Percentiles rank a stretch among this genome's conserved stretches.
Evolutionary conservation across 2,329 filamentous ascomycete genomes (phyloP).

Genomic region (Colletotrichum noveboracense): DNA sequence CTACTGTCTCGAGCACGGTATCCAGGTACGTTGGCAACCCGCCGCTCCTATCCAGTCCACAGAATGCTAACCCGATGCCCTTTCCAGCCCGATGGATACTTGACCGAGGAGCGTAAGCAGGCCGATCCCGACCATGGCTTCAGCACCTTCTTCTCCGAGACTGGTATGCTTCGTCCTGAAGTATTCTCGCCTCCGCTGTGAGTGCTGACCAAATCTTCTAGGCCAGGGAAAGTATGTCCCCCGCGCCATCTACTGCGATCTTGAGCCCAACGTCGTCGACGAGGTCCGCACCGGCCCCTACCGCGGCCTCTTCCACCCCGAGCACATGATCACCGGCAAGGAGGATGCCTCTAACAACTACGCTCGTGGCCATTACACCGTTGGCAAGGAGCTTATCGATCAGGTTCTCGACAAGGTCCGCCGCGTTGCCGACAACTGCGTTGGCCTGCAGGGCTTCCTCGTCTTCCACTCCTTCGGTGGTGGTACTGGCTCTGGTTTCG

Average conservation of each 20-base stretch:
- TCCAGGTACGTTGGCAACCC: constrained; percentile 73
- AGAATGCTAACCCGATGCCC: background rate
- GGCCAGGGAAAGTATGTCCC: constrained; percentile 99
- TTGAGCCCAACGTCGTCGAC: constrained; percentile 99
- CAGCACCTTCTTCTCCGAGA: constrained; percentile 99
- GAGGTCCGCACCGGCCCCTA: constrained; percentile 98
- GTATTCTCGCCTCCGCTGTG: background rate
- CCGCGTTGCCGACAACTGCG: constrained; percentile 96
- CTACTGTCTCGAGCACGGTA: constrained; percentile 99
- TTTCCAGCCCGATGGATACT: constrained; percentile 90
- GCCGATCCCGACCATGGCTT: constrained; percentile 95
- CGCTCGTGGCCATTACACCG: constrained; percentile 98
- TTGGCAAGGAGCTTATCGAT: constrained; percentile 99
- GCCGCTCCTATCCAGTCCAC: background rate
- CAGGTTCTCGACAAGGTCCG: constrained; percentile 97
- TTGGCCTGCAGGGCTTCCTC: constrained; percentile 97
- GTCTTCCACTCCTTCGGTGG: constrained; percentile 99
- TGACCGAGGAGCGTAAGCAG: constrained; percentile 97
- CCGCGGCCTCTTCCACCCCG: constrained; percentile 96
- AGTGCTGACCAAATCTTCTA: constrained; percentile 40
- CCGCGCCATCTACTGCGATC: constrained; percentile 98
- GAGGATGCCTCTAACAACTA: constrained; percentile 99
- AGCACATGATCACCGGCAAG: constrained; percentile 99
- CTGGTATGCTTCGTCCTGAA: constrained; percentile 65
- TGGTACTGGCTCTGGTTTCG: constrained; percentile 98